Evolutionary conservation across 148 eudicot species (phyloP).

Genomic region (Salicornia ramosissima): DNA sequence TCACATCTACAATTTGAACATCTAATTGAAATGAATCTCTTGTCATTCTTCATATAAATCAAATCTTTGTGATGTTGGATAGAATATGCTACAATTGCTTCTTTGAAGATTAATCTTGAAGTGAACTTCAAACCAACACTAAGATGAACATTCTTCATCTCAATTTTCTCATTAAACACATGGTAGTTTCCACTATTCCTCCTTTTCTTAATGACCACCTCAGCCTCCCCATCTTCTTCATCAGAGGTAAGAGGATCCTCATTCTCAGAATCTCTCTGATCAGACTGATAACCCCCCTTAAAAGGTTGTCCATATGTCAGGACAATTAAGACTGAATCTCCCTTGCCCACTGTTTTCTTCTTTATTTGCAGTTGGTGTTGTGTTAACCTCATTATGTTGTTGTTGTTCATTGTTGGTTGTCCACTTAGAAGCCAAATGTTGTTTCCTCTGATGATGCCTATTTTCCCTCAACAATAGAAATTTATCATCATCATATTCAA

Average conservation of each 20-base stretch:
- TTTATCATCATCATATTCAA: background rate
- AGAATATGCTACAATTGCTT: background rate
- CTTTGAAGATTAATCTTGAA: background rate
- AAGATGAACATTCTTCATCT: background rate
- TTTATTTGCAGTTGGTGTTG: too few species aligned
- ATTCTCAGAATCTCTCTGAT: background rate
- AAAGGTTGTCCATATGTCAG: background rate
- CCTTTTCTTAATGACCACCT: background rate
- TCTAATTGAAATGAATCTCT: background rate
- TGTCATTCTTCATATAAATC: conserved; percentile 11
- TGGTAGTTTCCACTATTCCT: background rate
- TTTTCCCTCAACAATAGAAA: background rate
- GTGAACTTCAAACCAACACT: background rate
- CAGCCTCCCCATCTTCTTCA: background rate
- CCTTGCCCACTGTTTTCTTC: background rate
- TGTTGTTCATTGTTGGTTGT: background rate
- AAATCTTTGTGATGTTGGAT: conserved; percentile 1
- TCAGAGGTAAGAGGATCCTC: background rate
- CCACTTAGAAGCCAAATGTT: background rate
- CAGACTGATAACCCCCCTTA: background rate
- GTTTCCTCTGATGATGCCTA: background rate
- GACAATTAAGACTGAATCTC: background rate
- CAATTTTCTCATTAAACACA: background rate
- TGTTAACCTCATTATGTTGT: background rate
- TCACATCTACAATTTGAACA: conserved; percentile 1